A percentile compares a stretch with the other conserved stretches of the same genome.
Evolutionary conservation across 768 basidiomycete genomes (phyloP).

Genomic region (Hygrocybe coccinea): DNA sequence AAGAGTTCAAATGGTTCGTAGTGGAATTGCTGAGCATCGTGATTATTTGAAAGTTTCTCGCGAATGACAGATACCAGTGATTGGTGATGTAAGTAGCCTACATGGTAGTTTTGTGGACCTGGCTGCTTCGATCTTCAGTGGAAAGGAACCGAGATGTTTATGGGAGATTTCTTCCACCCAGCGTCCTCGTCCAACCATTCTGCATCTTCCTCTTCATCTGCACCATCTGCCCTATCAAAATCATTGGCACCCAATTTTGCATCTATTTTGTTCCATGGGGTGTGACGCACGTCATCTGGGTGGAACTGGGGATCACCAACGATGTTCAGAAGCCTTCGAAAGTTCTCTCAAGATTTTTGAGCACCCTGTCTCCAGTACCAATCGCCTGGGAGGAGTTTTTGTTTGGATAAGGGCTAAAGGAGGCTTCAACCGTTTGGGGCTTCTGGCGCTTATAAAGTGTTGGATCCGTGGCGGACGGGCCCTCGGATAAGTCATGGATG

Average conservation of each 20-base stretch:
- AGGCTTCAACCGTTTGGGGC: background rate
- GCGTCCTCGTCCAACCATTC: background rate
- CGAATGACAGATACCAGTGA: slow-evolving; percentile 11
- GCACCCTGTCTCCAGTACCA: slow-evolving; percentile 19
- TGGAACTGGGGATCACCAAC: slow-evolving; percentile 9
- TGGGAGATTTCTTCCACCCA: background rate
- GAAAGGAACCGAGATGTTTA: slow-evolving; percentile 1
- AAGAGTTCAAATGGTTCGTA: slow-evolving; percentile 14
- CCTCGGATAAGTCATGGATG: no score
- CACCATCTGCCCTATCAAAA: no score
- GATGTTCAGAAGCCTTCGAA: slow-evolving; percentile 14
- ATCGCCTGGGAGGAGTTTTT: slow-evolving; percentile 8
- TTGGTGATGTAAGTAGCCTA: slow-evolving; percentile 11
- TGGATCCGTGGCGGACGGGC: no score
- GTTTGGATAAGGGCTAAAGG: slow-evolving; percentile 4
- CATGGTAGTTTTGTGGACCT: slow-evolving; percentile 6
- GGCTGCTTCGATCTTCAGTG: background rate
- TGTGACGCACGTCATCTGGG: background rate
- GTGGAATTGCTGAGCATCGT: slow-evolving; percentile 10
- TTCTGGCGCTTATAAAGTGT: no score
- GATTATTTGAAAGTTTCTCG: slow-evolving; percentile 10
- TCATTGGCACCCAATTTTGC: background rate
- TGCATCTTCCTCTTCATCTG: background rate
- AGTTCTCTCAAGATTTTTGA: slow-evolving; percentile 14
- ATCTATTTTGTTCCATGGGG: background rate